Evolutionary conservation across 2,329 filamentous ascomycete species (phyloP).

Genomic region (Ramichloridium luteum): DNA sequence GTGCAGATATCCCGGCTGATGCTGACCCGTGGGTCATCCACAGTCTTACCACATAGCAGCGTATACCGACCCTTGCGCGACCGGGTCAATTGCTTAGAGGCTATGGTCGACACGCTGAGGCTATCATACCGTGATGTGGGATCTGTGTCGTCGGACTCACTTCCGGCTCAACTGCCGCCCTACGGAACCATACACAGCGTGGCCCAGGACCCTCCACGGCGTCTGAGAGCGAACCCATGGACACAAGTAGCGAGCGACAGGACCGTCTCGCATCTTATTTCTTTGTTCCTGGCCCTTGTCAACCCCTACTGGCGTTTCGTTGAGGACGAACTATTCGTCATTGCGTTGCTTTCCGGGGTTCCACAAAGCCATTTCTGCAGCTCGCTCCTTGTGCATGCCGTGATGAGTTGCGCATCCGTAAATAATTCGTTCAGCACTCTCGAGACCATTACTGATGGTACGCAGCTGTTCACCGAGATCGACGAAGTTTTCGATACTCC

Average conservation of each 20-base stretch:
- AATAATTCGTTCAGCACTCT: conserved; percentile 9
- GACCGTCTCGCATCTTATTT: conserved; percentile 9
- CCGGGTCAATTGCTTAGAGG: no score
- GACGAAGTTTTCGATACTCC: conserved; percentile 3
- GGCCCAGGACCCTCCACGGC: no score
- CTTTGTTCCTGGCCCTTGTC: conserved; percentile 8
- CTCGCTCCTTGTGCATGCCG: conserved; percentile 1
- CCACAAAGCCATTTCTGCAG: conserved; percentile 5
- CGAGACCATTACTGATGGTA: conserved; percentile 5
- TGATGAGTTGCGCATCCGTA: conserved; percentile 7
- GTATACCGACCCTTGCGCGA: no score
- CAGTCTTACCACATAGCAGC: no score
- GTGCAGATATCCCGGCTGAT: no score
- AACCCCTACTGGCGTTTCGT: conserved; percentile 11
- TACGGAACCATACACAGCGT: no score
- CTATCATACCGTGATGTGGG: no score
- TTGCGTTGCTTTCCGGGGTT: conserved; percentile 3
- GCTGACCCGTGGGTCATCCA: no score
- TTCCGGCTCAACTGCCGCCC: no score
- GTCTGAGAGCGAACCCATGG: no score
- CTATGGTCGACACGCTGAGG: no score
- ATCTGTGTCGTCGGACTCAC: no score
- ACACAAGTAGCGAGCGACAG: conserved; percentile 4
- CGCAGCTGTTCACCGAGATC: conserved; percentile 9
- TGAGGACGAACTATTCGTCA: conserved; percentile 9